Base-by-base conservation (phyloP, 2,329 filamentous ascomycete species). In the Alternaria metachromatica region DNA sequence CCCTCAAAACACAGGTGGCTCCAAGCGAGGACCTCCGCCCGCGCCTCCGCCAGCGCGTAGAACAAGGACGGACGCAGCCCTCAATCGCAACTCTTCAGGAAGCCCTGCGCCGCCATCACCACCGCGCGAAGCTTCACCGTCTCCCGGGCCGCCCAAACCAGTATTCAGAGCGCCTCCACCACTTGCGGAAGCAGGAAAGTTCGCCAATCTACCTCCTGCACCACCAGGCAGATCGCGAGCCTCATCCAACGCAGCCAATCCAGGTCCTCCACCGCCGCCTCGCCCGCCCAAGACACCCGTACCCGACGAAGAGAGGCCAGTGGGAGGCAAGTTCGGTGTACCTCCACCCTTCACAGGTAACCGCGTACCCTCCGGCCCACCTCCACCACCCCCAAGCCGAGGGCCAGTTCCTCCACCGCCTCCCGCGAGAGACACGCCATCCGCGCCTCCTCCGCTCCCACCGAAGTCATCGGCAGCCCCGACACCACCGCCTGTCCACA, bases 121-220 rank as follows among this genome's bases (percentile, higher is more conserved):
- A n/a, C 87, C 90, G 28, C 86, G 89, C 74, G 90, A 93, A 63
- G 92, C 93, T 12, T 88, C 90, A 18, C 92, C 93, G 6, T 88
- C 90, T 20, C 80, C 81, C 25, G 76, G 74, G 0, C 86, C 86
- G 10, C 87, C 89, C 21, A 87, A 90, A 55, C 88, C 88, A 9
- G 87, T 86, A 72, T 98, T 97, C 82, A 87, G 89, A 68, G 95
- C 93, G 9, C 96, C 96, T 49, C 96, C 96, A 33, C 92, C 95
- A 3, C 82, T 98, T 63, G 89, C 93, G 59, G 94, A 97, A 79
- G 96, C 96, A 62, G 96, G 96, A 41, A 97, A 93, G 80, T 96
- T 89, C 76, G 93, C 91, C 4, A 80, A 83, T 28, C 82, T 84
- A 60, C 84, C 83, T 20, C 76, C 83, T 12, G 74, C 80, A 30